Percentiles rank a stretch among this genome's conserved stretches.
Conservation (phyloP, 305 asterid species). For the Plantago coronopus region DNA sequence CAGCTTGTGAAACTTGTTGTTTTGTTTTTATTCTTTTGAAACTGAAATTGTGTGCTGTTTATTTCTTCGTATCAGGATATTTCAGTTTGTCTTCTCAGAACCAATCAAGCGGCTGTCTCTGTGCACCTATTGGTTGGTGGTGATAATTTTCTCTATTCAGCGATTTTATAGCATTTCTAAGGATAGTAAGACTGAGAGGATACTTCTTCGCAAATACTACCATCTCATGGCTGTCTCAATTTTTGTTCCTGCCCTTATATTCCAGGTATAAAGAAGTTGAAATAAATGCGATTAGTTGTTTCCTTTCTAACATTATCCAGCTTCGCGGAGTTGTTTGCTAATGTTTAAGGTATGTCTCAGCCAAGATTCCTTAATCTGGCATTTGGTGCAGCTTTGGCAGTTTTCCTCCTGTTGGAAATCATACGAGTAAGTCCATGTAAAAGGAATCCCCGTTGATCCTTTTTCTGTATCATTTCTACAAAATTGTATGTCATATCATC, state of each 20-base stretch:
- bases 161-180: slow-evolving; percentile 74
- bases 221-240: slow-evolving; percentile 90
- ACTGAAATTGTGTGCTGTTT: slow-evolving; percentile 15
- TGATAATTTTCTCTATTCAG: slow-evolving; percentile 63
- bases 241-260: slow-evolving; percentile 90
- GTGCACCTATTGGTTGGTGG: slow-evolving; percentile 77
- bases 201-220: slow-evolving; percentile 96
- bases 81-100: slow-evolving; percentile 73
- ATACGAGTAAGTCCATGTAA: slow-evolving; percentile 64
- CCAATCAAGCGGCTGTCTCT: slow-evolving; percentile 69
- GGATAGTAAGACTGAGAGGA: slow-evolving; percentile 79
- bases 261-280: slow-evolving; percentile 59
- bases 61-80: slow-evolving; percentile 50
- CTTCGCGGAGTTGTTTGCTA: slow-evolving; percentile 21
- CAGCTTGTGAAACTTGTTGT: slow-evolving; percentile 3
- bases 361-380: slow-evolving; percentile 89
- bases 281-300: slow-evolving; percentile 9
- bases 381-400: slow-evolving; percentile 92
- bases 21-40: slow-evolving; percentile 9
- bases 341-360: slow-evolving; percentile 40
- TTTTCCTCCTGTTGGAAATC: slow-evolving; percentile 78
- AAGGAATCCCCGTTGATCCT: slow-evolving; percentile 14
- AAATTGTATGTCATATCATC: background rate
- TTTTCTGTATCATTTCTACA: background rate
- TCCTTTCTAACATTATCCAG: slow-evolving; percentile 5